Conservation (phyloP, 495 filamentous ascomycete species). For the Hypoxylon lienhwacheense region DNA sequence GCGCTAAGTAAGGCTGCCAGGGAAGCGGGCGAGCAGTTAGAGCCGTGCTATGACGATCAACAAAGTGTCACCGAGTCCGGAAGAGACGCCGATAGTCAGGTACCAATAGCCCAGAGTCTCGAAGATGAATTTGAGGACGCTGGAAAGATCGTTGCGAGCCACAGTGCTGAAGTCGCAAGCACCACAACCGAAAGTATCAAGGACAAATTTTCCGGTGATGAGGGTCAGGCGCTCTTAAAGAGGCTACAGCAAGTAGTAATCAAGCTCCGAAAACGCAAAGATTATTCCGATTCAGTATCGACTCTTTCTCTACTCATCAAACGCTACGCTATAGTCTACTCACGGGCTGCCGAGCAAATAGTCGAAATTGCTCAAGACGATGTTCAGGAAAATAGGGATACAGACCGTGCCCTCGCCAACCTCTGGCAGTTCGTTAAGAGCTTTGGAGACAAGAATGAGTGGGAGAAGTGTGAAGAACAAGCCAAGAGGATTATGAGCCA, state of each 20-base stretch:
- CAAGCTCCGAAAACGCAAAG: conserved; percentile 70
- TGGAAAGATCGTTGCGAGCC: conserved; percentile 62
- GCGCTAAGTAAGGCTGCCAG: conserved; percentile 71
- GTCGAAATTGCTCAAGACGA: conserved; percentile 66
- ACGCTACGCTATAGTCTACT: conserved; percentile 76
- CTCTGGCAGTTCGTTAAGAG: conserved; percentile 76
- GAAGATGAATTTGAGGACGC: conserved; percentile 64
- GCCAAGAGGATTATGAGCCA: conserved; percentile 73
- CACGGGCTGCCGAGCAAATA: conserved; percentile 66
- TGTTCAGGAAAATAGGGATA: conserved; percentile 68
- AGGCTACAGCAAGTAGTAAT: conserved; percentile 76
- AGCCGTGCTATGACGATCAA: conserved; percentile 65
- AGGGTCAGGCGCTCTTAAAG: conserved; percentile 71
- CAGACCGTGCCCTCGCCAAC: conserved; percentile 73
- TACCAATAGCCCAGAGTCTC: conserved; percentile 62
- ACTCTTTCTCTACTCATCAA: conserved; percentile 74
- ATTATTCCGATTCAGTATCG: conserved; percentile 84
- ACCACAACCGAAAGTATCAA: conserved; percentile 66
- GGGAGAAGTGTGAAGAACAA: conserved; percentile 69
- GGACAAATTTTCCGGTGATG: conserved; percentile 68
- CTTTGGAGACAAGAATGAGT: conserved; percentile 74
- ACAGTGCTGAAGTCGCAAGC: conserved; percentile 64
- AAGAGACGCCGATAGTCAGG: conserved; percentile 53
- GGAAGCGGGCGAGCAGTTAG: conserved; percentile 68
- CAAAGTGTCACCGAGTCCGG: conserved; percentile 59